Conservation (phyloP, 1,284 basidiomycete genomes). For the Trichosporon coremiiforme region DNA sequence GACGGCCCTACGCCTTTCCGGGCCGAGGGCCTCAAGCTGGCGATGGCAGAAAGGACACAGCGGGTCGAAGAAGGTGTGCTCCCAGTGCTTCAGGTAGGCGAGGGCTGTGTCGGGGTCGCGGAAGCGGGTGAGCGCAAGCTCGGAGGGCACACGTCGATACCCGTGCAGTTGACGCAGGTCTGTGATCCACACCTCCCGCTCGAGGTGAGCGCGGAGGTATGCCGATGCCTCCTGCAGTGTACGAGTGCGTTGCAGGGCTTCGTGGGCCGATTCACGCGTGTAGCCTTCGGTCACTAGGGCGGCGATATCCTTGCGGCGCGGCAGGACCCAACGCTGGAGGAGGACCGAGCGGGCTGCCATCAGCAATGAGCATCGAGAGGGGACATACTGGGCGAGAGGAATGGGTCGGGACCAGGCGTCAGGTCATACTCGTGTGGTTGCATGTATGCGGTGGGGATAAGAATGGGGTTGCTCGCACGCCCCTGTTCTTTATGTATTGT, state of each 20-base stretch:
- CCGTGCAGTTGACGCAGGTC: not conserved
- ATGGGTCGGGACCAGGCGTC: constrained; percentile 3
- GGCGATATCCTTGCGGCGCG: not conserved
- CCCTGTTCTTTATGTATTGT: not conserved
- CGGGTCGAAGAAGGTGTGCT: not conserved
- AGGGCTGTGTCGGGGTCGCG: not conserved
- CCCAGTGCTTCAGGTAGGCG: not conserved
- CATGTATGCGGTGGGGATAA: not conserved
- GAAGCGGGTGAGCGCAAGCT: not conserved
- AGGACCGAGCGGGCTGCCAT: not conserved
- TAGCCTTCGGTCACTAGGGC: not conserved
- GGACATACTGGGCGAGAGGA: not conserved
- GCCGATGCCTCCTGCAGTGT: not conserved
- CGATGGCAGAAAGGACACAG: not conserved
- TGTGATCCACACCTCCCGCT: not conserved
- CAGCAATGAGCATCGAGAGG: not conserved
- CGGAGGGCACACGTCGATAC: not conserved
- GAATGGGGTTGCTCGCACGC: no score
- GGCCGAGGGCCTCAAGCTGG: not conserved
- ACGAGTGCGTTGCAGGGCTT: not conserved
- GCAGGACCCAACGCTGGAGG: not conserved
- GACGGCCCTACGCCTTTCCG: not conserved
- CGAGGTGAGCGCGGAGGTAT: not conserved
- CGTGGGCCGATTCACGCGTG: not conserved
- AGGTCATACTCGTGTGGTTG: constrained; percentile 10